Evolutionary conservation across 108 stramenopile genomes (phyloP).

Genomic region (Schizochytrium sp.): DNA sequence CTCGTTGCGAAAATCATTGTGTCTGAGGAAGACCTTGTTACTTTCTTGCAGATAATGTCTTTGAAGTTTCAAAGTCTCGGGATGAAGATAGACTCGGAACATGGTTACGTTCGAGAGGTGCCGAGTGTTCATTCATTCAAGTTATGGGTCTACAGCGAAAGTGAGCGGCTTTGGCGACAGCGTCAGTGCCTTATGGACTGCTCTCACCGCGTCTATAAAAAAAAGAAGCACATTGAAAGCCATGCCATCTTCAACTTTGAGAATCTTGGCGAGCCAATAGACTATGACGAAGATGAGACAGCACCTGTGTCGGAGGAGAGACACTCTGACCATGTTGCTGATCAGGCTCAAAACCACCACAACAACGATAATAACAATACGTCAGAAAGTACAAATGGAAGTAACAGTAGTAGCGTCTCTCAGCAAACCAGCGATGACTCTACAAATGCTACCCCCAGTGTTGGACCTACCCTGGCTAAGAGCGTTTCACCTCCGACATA

Average conservation of each 20-base stretch:
- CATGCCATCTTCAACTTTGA: background rate
- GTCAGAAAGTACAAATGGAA: no score
- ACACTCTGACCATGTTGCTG: background rate
- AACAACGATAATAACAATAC: background rate
- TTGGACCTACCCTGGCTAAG: no score
- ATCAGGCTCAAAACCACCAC: background rate
- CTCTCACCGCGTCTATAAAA: constrained; percentile 23
- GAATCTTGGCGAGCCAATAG: constrained; percentile 44
- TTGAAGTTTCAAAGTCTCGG: constrained; percentile 45
- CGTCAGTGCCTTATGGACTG: constrained; percentile 31
- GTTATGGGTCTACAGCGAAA: constrained; percentile 44
- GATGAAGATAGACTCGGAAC: constrained; percentile 19
- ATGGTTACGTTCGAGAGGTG: constrained; percentile 34
- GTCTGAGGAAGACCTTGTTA: constrained; percentile 29
- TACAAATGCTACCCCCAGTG: no score
- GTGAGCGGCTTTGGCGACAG: constrained; percentile 30
- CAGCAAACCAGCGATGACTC: no score
- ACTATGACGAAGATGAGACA: background rate
- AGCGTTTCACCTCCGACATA: no score
- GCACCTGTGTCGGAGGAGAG: background rate
- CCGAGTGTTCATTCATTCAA: constrained; percentile 57
- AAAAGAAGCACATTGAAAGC: constrained; percentile 18
- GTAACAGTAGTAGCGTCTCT: no score
- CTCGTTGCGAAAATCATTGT: constrained; percentile 35
- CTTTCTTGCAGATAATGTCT: constrained; percentile 58